Base-by-base conservation (phyloP, 1,284 basidiomycete species). In the Sphagnurus paluster region DNA sequence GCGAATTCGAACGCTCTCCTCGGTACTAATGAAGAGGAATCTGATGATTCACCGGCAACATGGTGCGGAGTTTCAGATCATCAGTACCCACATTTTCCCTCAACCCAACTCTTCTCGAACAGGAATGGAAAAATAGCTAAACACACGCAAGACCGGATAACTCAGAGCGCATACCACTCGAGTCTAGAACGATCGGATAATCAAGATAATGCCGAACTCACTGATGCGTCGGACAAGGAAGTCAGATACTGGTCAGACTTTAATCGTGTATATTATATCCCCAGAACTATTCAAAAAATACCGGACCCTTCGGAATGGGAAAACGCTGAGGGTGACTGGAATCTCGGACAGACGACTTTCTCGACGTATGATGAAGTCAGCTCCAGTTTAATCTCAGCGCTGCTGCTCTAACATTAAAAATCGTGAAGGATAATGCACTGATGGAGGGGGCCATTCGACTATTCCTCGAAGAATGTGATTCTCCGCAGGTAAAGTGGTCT, bases 211-310 rank as follows among this genome's bases (percentile, higher is more conserved):
- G 24, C 42, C 19, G 38, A 55, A 41, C 30, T 17, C 14, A 26
- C 41, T 39, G 29, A 49, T 13, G 40, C 37, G 9, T 39, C 41
- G 24, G 56, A 49, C 29, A 53, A 61, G 34, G 60, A 72, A n/a
- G 65, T 86, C 49, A 74, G 80, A 52, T 88, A 77, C 59, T 91
- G 88, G 88, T 87, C 88, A 2, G 88, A 91, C 65, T 89, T 80
- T 56, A 85, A 72, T 54, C 81, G 84, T 23, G 75, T 88, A 17
- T 83, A 76, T 61, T 84, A 82, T 59, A 68, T 76, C 51, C 84
- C 84, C 14, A 76, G 79, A 49, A 79, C 82, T 9, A 59, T 86
- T 9, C 85, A 89, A 54, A 71, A 71, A 42, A 56, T 91, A 16
- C 79, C 84, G 9, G 80, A 84, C 52, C 58, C 66, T 21, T 60